phyloP scores from a whole-genome alignment of 1,139 yeast species.

The Hemisphaericaspora subhashii region DNA sequence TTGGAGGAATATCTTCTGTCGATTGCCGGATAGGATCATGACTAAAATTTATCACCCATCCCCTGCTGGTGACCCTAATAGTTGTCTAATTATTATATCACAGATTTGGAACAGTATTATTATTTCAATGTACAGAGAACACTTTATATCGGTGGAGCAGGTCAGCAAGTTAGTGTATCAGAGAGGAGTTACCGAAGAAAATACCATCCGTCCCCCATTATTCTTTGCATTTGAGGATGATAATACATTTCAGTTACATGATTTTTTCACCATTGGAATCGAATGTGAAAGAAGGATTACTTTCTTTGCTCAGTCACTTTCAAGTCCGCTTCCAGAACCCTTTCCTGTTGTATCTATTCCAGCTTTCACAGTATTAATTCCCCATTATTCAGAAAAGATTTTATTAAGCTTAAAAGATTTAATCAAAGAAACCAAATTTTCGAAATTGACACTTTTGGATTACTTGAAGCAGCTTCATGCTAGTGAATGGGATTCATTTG shows the following conservation, averaged over 20 bases:
- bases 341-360: constrained; percentile 99
- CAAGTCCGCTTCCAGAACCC: constrained; percentile 98
- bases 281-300: constrained; percentile 99
- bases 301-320: constrained; percentile 96
- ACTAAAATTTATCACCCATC: constrained; percentile 95
- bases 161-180: constrained; percentile 96
- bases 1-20: constrained; percentile 97
- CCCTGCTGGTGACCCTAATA: constrained; percentile 99
- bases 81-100: constrained; percentile 94
- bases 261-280: constrained; percentile 92
- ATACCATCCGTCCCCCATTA: constrained; percentile 97
- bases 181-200: constrained; percentile 96
- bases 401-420: constrained; percentile 92
- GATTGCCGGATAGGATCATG: constrained; percentile 97
- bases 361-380: constrained; percentile 94
- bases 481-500: constrained; percentile 99
- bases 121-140: constrained; percentile 98
- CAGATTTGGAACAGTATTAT: constrained; percentile 99
- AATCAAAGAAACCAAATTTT: constrained; percentile 97
- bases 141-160: constrained; percentile 93
- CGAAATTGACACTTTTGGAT: constrained; percentile 94
- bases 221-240: constrained; percentile 98
- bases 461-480: constrained; percentile 97
- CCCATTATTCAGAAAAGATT: constrained; percentile 97
- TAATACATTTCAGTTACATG: constrained; percentile 88